phyloP scores from a whole-genome alignment of 2,329 filamentous ascomycete species.

The Tricladium varicosporioides region DNA sequence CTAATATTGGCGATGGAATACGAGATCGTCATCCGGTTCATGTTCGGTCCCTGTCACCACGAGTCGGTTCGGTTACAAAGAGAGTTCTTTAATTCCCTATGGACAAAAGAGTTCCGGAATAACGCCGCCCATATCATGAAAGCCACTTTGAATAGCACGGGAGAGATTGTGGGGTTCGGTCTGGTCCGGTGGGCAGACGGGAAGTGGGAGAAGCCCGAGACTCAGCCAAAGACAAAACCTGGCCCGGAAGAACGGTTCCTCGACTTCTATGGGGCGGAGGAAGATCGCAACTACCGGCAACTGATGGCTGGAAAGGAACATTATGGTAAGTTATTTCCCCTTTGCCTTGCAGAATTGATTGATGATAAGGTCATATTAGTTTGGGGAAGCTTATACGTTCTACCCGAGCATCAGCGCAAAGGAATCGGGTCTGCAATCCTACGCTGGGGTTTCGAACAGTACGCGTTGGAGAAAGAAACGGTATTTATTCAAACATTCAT shows the following conservation, averaged over 20 bases:
- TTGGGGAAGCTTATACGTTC: background rate
- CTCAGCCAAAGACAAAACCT: background rate
- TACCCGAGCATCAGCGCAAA: background rate
- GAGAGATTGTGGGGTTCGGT: background rate
- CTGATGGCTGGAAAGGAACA: background rate
- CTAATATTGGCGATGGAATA: background rate
- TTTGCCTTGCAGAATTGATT: background rate
- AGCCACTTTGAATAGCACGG: background rate
- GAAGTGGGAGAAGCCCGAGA: background rate
- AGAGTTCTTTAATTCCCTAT: background rate
- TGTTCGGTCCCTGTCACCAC: background rate
- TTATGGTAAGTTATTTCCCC: background rate
- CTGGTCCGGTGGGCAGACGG: background rate
- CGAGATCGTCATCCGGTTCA: background rate
- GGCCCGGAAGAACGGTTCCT: background rate
- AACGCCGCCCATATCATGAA: background rate
- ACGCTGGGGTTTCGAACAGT: background rate
- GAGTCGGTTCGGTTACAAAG: background rate
- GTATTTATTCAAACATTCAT: background rate
- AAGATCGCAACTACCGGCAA: background rate
- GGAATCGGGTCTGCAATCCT: background rate
- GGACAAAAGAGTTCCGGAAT: background rate
- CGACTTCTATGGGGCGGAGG: background rate
- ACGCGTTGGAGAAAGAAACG: background rate
- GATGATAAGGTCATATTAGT: background rate